Base-by-base conservation (phyloP, 805 yeast species). In the Schizosaccharomyces osmophilus region DNA sequence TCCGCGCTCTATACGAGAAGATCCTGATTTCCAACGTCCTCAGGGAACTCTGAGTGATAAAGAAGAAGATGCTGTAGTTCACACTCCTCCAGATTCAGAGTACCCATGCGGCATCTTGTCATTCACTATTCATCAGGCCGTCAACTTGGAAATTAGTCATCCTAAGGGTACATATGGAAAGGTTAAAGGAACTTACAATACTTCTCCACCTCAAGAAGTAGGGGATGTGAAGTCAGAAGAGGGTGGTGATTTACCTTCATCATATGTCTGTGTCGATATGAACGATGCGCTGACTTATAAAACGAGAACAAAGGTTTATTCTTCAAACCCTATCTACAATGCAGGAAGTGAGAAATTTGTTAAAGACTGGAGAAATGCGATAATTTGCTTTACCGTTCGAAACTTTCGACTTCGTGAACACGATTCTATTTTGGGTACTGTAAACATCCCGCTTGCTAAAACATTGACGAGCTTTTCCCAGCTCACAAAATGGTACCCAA, bases 341-440 rank as follows among this genome's bases (percentile, higher is more conserved):
- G 55, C 61, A 19, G 55, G 55, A 26, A 59, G 51, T 22, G 61
- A 59, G 24, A 59, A 29, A 32, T 59, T 43, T 59, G n/a, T 59
- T 6, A 32, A 17, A 13, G 61, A 59, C 43, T 59, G 61, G 61
- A 39, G 55, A 26, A 43, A 22, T n/a, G n/a, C 61, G 19, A 43
- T 42, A 6, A 17, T 59, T 19, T 36, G 19, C 15, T 41, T 59
- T 54, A 43, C 48, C n/a, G 43, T 41, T 8, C 54, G 54, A n/a
- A 31, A 59, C n/a, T 39, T 24, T 29, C 32, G 32, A n/a, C 36
- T 43, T 15, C 61, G 61, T 59, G 55, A 59, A 32, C 61, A 59
- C 11, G 61, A 59, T 45, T 26, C 61, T 19, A 29, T 59, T 19
- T 32, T 59, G 26, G 61, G 61, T 22, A 31, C 43, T 32, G 61